phyloP scores from a whole-genome alignment of 495 filamentous ascomycete species.

The Lasiosphaeria hispida region DNA sequence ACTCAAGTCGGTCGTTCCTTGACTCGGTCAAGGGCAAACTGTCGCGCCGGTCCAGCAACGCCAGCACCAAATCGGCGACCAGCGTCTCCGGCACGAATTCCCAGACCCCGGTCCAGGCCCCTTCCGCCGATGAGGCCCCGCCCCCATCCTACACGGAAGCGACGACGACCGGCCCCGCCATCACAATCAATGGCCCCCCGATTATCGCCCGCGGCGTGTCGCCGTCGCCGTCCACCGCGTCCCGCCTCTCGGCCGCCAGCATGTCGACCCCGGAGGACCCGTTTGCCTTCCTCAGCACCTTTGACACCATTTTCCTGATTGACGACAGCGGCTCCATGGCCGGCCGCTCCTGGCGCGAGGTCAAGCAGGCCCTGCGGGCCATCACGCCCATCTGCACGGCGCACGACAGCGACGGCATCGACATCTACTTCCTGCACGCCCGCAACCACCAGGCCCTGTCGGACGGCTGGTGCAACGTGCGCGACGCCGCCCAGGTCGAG shows the following conservation, averaged over 20 bases:
- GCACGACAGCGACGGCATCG: slow-evolving; percentile 86
- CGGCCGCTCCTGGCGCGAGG: slow-evolving; percentile 75
- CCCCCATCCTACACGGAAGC: slow-evolving; percentile 22
- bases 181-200: slow-evolving; percentile 9
- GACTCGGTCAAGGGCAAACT: slow-evolving; percentile 23
- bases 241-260: slow-evolving; percentile 21
- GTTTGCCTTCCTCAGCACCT: slow-evolving; percentile 79
- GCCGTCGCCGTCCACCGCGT: slow-evolving; percentile 22
- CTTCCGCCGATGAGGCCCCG: slow-evolving; percentile 10
- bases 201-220: slow-evolving; percentile 13
- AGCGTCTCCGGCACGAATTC: not conserved
- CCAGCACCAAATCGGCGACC: slow-evolving; percentile 8
- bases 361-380: slow-evolving; percentile 63
- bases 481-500: slow-evolving; percentile 14
- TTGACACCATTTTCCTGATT: slow-evolving; percentile 91
- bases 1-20: slow-evolving; percentile 17
- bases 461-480: slow-evolving; percentile 27
- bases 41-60: slow-evolving; percentile 13
- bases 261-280: slow-evolving; percentile 53
- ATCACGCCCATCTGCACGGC: slow-evolving; percentile 84
- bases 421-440: slow-evolving; percentile 86
- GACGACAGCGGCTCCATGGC: slow-evolving; percentile 91
- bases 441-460: slow-evolving; percentile 28
- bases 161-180: slow-evolving; percentile 18
- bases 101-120: not conserved